These are phyloP conservation scores for Chalciporus chontae DNA, from an alignment of 768 basidiomycete species.

Conservation along the genomic window DNA sequence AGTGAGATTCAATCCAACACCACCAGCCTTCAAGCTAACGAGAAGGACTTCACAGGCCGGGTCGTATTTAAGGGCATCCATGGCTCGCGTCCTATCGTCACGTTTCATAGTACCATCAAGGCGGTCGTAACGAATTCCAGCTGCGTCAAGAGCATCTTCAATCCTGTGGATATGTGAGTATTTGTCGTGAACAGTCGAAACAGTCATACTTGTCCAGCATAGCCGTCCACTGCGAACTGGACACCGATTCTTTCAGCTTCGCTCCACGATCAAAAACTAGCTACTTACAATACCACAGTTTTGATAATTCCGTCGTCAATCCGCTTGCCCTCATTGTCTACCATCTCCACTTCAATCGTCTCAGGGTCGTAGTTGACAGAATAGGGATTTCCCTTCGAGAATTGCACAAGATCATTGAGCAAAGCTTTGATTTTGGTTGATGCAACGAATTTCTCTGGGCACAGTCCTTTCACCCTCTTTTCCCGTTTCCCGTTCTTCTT, in stretches of 20 bases:
- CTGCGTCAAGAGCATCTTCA: conserved; percentile 82
- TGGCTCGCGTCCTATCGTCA: conserved; percentile 86
- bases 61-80: conserved; percentile 90
- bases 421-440: conserved; percentile 90
- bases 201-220: conserved; percentile 83
- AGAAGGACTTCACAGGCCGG: conserved; percentile 90
- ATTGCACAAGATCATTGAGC: conserved; percentile 72
- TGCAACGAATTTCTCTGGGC: conserved; percentile 57
- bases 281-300: conserved; percentile 91
- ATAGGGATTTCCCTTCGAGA: conserved; percentile 81
- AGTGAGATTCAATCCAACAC: conserved; percentile 94
- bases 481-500: conserved; percentile 65
- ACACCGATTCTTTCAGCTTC: conserved; percentile 11
- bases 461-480: conserved; percentile 55
- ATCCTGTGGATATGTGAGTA: conserved; percentile 46
- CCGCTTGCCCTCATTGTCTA: conserved; percentile 69
- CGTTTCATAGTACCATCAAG: conserved; percentile 98
- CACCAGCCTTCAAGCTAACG: conserved; percentile 95
- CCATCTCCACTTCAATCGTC: conserved; percentile 69
- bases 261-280: conserved; percentile 10
- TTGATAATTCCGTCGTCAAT: conserved; percentile 73
- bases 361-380: conserved; percentile 83
- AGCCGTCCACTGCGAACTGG: conserved; percentile 88
- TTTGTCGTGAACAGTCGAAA: neutral
- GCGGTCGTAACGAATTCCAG: conserved; percentile 84